These are phyloP conservation scores for Wickerhamiella bombiphila DNA, from an alignment of 805 yeast species.

Conservation along the genomic window DNA sequence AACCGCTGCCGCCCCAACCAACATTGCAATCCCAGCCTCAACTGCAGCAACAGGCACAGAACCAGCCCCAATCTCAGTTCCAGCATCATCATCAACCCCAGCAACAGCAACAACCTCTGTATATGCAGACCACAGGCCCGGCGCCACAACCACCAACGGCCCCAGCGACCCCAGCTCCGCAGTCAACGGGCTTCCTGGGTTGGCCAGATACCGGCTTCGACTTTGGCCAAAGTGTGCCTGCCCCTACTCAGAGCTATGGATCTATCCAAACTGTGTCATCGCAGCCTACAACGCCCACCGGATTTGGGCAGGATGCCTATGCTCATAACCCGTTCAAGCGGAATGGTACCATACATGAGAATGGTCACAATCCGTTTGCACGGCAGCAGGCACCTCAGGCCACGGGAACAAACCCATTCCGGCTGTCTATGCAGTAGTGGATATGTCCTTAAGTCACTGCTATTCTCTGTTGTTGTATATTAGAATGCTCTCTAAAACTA, in stretches of 20 bases:
- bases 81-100: slow-evolving; percentile 5
- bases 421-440: slow-evolving; percentile 3
- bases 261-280: slow-evolving; percentile 4
- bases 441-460: no score
- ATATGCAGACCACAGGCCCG: slow-evolving; percentile 12
- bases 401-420: slow-evolving; percentile 17
- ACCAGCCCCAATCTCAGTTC: neutral
- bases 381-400: slow-evolving; percentile 8
- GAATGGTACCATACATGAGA: slow-evolving; percentile 2
- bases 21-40: slow-evolving; percentile 7
- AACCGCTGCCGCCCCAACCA: slow-evolving; percentile 11
- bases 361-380: slow-evolving; percentile 37
- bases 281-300: slow-evolving; percentile 6
- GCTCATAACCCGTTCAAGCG: slow-evolving; percentile 16
- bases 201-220: slow-evolving; percentile 1
- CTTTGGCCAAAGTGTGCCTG: neutral
- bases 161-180: slow-evolving; percentile 11
- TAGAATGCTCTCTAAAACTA: no score
- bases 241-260: neutral
- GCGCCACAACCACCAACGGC: slow-evolving; percentile 17
- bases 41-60: slow-evolving; percentile 11
- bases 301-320: slow-evolving; percentile 7
- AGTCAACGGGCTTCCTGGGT: neutral
- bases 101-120: slow-evolving; percentile 6
- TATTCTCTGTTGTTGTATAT: no score